Conservation (phyloP, 495 filamentous ascomycete species). For the Hypoxylon perforatum region DNA sequence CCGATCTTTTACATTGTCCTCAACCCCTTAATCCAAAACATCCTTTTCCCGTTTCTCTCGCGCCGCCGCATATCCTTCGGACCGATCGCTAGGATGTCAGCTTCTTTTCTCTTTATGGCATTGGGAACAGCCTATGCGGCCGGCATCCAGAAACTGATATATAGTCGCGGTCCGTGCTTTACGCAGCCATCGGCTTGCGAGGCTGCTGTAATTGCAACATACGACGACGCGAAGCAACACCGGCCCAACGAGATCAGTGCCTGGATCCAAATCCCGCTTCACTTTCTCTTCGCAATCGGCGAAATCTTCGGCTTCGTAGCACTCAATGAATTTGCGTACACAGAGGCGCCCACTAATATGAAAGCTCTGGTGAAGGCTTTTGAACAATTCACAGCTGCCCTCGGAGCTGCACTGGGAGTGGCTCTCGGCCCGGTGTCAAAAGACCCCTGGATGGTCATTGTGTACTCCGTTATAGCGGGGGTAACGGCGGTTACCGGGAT, state of each 20-base stretch:
- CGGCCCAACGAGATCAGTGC: slow-evolving; percentile 51
- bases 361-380: slow-evolving; percentile 46
- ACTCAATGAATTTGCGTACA: slow-evolving; percentile 63
- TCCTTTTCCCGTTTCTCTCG: slow-evolving; percentile 4
- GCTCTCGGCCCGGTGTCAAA: slow-evolving; percentile 52
- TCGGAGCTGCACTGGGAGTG: slow-evolving; percentile 53
- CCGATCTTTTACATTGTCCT: slow-evolving; percentile 10
- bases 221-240: neutral
- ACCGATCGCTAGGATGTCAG: slow-evolving; percentile 24
- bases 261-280: slow-evolving; percentile 52
- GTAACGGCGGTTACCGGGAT: neutral
- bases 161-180: slow-evolving; percentile 21
- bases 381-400: slow-evolving; percentile 53
- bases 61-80: neutral
- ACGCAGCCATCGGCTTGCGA: neutral
- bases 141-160: slow-evolving; percentile 41
- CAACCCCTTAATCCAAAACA: slow-evolving; percentile 10
- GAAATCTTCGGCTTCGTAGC: slow-evolving; percentile 56
- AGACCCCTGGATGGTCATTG: slow-evolving; percentile 57
- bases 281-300: slow-evolving; percentile 48
- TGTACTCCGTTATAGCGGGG: slow-evolving; percentile 56
- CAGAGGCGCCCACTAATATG: slow-evolving; percentile 52
- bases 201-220: neutral
- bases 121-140: slow-evolving; percentile 26
- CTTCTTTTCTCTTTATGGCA: slow-evolving; percentile 46